A percentile compares a stretch with the other conserved stretches of the same genome.
Evolutionary conservation across 495 filamentous ascomycete species (phyloP).

Genomic region (Darksidea phi): DNA sequence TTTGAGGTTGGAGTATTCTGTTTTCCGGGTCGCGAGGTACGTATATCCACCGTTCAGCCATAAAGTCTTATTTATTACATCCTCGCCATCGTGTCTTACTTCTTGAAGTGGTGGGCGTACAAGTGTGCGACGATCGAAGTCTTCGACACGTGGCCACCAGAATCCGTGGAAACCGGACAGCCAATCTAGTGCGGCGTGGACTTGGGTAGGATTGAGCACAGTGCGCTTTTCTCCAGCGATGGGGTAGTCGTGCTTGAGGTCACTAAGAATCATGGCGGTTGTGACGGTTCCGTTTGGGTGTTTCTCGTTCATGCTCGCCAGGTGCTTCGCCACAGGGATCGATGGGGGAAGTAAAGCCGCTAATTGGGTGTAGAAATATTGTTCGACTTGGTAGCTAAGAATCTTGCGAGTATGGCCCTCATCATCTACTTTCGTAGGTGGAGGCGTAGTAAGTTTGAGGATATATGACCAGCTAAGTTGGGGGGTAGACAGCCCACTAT

Average conservation of each 20-base stretch:
- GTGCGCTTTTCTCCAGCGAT: constrained; percentile 6
- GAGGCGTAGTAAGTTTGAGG: constrained; percentile 47
- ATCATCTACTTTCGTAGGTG: constrained; percentile 26
- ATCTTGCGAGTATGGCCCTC: constrained; percentile 51
- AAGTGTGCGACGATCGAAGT: constrained; percentile 22
- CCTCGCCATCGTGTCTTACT: background rate
- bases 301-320: constrained; percentile 37
- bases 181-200: constrained; percentile 44
- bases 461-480: constrained; percentile 36
- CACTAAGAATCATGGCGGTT: constrained; percentile 40
- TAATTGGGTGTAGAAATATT: constrained; percentile 48
- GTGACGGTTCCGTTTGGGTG: constrained; percentile 33
- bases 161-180: constrained; percentile 47
- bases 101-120: constrained; percentile 45
- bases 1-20: constrained; percentile 42
- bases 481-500: constrained; percentile 15
- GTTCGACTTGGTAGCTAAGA: constrained; percentile 51
- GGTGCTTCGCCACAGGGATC: constrained; percentile 38
- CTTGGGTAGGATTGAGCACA: constrained; percentile 29
- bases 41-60: constrained; percentile 52
- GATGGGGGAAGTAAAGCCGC: constrained; percentile 36
- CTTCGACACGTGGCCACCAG: constrained; percentile 36
- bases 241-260: constrained; percentile 37
- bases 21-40: constrained; percentile 48
- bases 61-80: constrained; percentile 33